Base-by-base conservation (phyloP, 768 basidiomycete genomes). In the Kockovaella imperatae region DNA sequence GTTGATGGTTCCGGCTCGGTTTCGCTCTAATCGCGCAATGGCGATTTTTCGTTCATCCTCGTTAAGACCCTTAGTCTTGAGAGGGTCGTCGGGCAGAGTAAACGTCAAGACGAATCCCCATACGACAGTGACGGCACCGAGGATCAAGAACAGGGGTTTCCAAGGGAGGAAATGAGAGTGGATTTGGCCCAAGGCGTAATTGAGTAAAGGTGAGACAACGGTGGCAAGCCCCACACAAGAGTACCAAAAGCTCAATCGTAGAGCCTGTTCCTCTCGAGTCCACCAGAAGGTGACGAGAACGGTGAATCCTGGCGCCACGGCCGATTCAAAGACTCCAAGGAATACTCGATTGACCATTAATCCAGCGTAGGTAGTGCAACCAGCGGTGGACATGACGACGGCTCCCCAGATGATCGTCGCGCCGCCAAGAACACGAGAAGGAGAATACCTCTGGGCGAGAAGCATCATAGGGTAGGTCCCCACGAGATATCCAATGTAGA, bases 311-410 rank as follows among this genome's bases (percentile, higher is more conserved):
- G 76, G 76, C 28, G 75, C 74, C 29, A 77, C 74, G 2, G 75
- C 75, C n/a, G 76, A 76, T 47, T 77, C 76, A 51, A 76, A 75
- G 3, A 75, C 65, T n/a, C 77, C 77, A 24, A 78, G 69, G 57
- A 78, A 74, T 52, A 77, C 76, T 3, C 77, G 71, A 4, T 72
- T 65, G 6, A 71, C 65, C 4, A 75, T 56, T 7, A 78, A 62
- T 5, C 76, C 75, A 0, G 59, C 61, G 53, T 77, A 77, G 51
- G 73, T 57, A 18, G 59, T 71, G 29, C 75, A 75, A 3, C 71
- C 75, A 0, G 76, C 67, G 2, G 68, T 72, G 39, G 68, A 67
- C 6, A 74, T 68, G 7, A 75, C 72, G 7, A 68, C 59, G 15
- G 68, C 62, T 3, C 76, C 76, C 77, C 75, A 77, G n/a, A n/a